phyloP scores from a whole-genome alignment of 495 filamentous ascomycete genomes.

The Neurospora sp. region DNA sequence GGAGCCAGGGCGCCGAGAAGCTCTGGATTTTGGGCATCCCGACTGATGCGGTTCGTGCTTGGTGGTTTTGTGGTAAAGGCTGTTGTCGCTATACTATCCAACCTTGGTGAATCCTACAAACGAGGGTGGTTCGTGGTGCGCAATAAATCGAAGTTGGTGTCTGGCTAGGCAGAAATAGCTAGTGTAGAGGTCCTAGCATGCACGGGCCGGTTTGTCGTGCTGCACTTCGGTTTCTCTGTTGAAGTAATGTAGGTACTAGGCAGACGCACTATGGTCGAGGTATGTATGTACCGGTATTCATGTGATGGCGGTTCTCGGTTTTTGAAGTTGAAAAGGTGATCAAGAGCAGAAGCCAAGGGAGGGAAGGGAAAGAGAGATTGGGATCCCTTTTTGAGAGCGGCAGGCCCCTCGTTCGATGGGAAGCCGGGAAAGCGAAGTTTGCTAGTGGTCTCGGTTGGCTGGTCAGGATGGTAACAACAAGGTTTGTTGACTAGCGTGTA shows the following conservation, averaged over 20 bases:
- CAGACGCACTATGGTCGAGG: background rate
- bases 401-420: background rate
- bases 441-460: background rate
- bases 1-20: conserved; percentile 77
- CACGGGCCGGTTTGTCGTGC: background rate
- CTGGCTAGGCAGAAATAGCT: background rate
- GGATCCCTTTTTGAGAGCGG: background rate
- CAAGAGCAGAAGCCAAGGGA: background rate
- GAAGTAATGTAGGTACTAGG: background rate
- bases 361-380: background rate
- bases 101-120: background rate
- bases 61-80: background rate
- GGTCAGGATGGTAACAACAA: background rate
- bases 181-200: background rate
- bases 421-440: background rate
- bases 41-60: background rate
- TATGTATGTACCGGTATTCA: background rate
- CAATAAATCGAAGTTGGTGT: background rate
- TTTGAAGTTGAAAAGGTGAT: background rate
- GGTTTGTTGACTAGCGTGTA: background rate
- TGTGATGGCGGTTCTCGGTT: background rate
- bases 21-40: conserved; percentile 70
- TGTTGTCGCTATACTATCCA: background rate
- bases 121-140: background rate
- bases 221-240: background rate